Evolutionary conservation across 2,329 filamentous ascomycete species (phyloP).

Genomic region (Penicillium frequentans): DNA sequence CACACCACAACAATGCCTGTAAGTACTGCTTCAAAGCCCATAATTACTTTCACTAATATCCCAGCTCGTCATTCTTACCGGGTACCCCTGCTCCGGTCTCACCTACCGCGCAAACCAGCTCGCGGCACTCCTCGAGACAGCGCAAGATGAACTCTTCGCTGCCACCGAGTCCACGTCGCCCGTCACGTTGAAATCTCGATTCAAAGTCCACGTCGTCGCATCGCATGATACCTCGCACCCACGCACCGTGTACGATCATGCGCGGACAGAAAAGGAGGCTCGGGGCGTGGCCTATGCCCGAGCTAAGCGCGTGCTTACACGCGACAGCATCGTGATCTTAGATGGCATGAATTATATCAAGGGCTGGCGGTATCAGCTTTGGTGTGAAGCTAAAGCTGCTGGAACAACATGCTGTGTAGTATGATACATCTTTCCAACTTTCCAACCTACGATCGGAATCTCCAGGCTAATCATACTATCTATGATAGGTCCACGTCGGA

Average conservation of each 20-base stretch:
- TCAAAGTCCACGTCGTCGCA: constrained; percentile 40
- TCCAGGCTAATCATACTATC: background rate
- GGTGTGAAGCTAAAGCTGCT: constrained; percentile 65
- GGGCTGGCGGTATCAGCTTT: constrained; percentile 66
- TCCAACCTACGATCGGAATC: background rate
- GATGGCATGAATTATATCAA: constrained; percentile 70
- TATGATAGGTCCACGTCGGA: constrained; percentile 55
- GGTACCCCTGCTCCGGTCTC: constrained; percentile 64
- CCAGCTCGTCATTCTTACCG: constrained; percentile 62
- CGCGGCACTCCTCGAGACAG: constrained; percentile 49
- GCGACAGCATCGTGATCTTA: constrained; percentile 61
- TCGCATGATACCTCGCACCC: constrained; percentile 44
- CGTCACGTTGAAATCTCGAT: constrained; percentile 42
- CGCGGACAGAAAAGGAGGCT: constrained; percentile 62
- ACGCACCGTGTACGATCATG: constrained; percentile 57
- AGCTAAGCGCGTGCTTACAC: constrained; percentile 58
- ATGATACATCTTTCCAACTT: constrained; percentile 24
- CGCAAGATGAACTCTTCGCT: constrained; percentile 48
- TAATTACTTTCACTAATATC: background rate
- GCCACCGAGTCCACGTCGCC: constrained; percentile 33
- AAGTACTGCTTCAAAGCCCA: constrained; percentile 2
- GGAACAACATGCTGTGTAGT: constrained; percentile 64
- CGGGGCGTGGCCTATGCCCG: constrained; percentile 62
- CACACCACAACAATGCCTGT: constrained; percentile 29
- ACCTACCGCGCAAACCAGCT: constrained; percentile 61